Conservation (phyloP, 345 rosid genomes). For the Populus deltoides region DNA sequence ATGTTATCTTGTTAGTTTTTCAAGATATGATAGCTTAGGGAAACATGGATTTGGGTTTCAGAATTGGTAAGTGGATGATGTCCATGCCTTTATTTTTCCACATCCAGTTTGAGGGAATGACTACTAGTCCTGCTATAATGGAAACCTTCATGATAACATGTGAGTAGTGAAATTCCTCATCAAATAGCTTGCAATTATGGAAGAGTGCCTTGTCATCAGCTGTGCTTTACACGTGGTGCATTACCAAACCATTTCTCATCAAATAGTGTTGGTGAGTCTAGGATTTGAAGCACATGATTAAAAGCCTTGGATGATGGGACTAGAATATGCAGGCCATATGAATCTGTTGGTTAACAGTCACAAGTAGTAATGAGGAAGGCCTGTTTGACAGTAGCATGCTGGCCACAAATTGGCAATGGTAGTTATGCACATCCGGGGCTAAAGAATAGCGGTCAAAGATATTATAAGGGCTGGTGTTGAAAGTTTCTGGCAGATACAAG, state of each 20-base stretch:
- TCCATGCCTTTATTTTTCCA: background rate
- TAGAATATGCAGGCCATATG: background rate
- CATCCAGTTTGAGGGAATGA: background rate
- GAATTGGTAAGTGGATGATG: background rate
- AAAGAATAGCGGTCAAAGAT: background rate
- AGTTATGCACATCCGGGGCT: background rate
- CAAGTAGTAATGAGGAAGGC: background rate
- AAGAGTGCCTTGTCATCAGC: background rate
- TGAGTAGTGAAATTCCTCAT: background rate
- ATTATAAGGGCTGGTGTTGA: background rate
- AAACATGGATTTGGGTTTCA: background rate
- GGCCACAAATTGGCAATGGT: background rate
- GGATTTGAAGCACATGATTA: background rate
- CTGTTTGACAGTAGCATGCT: background rate
- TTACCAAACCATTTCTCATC: background rate
- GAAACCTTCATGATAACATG: background rate
- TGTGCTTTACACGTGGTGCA: background rate
- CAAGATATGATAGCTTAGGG: background rate
- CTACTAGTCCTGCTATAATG: background rate
- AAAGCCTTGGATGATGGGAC: background rate
- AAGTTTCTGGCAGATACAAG: background rate
- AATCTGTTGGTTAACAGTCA: background rate
- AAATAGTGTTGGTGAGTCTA: background rate
- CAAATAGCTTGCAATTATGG: background rate
- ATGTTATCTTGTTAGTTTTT: background rate